phyloP scores from a whole-genome alignment of 169 alveolate species.

The Toxoplasma gondii region DNA sequence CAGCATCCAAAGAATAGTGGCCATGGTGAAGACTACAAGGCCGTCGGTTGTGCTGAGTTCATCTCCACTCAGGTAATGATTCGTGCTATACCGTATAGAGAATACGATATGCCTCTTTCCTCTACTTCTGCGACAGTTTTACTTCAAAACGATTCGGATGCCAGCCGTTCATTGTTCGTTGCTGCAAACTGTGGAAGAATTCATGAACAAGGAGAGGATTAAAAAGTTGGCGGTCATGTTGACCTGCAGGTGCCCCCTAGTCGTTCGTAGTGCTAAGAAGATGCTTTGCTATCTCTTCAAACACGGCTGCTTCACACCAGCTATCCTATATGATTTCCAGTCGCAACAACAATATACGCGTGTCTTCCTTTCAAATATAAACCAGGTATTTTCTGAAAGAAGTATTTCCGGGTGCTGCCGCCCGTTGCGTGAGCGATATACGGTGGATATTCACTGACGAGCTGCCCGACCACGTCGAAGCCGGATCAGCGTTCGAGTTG shows the following conservation, averaged over 20 bases:
- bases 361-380: neutral
- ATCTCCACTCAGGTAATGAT: neutral
- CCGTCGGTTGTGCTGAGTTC: neutral
- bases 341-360: neutral
- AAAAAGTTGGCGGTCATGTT: too few relatives aligned
- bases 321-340: neutral
- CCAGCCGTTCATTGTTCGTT: too few relatives aligned
- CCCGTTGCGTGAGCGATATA: neutral
- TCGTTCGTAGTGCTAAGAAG: too few relatives aligned
- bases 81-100: too few relatives aligned
- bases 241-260: too few relatives aligned
- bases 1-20: neutral
- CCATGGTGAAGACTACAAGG: neutral
- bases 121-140: too few relatives aligned
- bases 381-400: neutral
- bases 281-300: neutral
- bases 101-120: too few relatives aligned
- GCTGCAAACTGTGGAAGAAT: too few relatives aligned
- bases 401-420: neutral
- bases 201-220: neutral
- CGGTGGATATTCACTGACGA: conserved; percentile 27
- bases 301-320: neutral
- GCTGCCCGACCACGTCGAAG: neutral
- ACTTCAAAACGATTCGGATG: too few relatives aligned
- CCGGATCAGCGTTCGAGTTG: neutral